Evolutionary conservation across 208 protist species (phyloP), one percentile per base, ranked within the genome.

Genomic region (Acanthamoeba triangularis): DNA sequence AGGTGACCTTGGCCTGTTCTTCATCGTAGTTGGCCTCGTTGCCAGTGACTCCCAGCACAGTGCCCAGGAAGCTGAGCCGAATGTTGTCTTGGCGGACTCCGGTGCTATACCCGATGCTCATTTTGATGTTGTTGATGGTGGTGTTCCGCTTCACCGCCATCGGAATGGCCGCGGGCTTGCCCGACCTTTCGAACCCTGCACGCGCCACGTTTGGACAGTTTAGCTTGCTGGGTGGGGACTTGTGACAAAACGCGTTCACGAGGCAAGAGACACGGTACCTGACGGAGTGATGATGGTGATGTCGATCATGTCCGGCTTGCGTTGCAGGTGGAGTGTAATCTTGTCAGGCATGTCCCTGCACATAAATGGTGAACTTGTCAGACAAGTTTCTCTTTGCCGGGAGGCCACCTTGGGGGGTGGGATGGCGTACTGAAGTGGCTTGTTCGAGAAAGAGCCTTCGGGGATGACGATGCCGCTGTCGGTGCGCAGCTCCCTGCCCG

Each of bases 211-310:
- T 16, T 61, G 20, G 6, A 33, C 25, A 30, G 3, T 33, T 1
- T 2, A 5, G 1, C 0, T 13, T 8, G 67, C 25, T 76, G 16
- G n/a, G 6, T 76, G 16, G n/a, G 6, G 5, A 47, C 41, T 47
- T 11, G 2, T 16, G 67, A 41, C 10, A 3, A 41, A 4, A 28
- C n/a, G 25, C 13, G 65, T 76, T 54, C 14, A 28, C 30, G 67
- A 28, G 20, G 33, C 33, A n/a, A 30, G 0, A 33, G n/a, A 33
- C 0, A 16, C 0, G 4, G 16, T 33, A 76, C 67, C 67, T 0
- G 67, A 28, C 67, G 67, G 67, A 41, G 67, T 76, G 67, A 76
- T 28, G 67, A 76, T 76, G 67, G 67, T 76, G 67, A 76, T 76
- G 67, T 76, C 67, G n/a, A 76, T 76, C 11, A 35, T 16, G 67